Conservation (phyloP, 2,329 filamentous ascomycete genomes). For the Colletotrichum acutatum region DNA sequence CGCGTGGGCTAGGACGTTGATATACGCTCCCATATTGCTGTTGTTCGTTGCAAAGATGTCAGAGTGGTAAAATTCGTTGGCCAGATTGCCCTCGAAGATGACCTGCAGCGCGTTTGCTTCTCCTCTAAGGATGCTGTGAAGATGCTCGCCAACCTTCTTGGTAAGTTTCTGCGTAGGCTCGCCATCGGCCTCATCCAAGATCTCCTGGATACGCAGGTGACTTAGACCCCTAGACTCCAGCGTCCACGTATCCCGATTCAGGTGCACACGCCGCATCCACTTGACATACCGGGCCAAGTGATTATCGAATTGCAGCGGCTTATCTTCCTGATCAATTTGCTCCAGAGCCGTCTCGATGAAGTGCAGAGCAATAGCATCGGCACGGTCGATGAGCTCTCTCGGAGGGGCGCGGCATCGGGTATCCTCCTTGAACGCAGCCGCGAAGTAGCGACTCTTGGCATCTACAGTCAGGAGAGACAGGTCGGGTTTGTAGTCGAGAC, state of each 20-base stretch:
- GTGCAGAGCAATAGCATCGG: slow-evolving; percentile 8
- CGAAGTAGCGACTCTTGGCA: neutral
- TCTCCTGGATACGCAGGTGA: neutral
- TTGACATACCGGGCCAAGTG: neutral
- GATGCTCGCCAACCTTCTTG: slow-evolving; percentile 8
- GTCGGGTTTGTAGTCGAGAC: neutral
- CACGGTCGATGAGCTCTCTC: neutral
- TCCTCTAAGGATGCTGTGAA: slow-evolving; percentile 10
- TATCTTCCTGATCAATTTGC: neutral
- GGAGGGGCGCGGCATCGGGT: neutral
- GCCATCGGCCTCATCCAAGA: neutral
- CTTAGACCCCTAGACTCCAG: neutral
- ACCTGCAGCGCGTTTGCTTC: slow-evolving; percentile 1
- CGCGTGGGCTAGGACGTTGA: slow-evolving; percentile 39
- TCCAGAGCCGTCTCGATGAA: slow-evolving; percentile 2
- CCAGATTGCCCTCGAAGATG: slow-evolving; percentile 14
- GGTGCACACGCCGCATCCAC: slow-evolving; percentile 6
- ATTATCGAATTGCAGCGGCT: neutral
- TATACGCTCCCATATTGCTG: slow-evolving; percentile 6
- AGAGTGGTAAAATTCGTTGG: slow-evolving; percentile 1
- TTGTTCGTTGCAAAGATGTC: neutral
- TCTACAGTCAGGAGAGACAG: neutral
- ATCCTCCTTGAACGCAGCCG: neutral
- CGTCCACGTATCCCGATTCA: neutral
- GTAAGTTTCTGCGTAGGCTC: slow-evolving; percentile 6